A percentile compares a stretch with the other conserved stretches of the same genome.
phyloP scores from a whole-genome alignment of 805 yeast genomes.

The Saturnispora bothae region DNA sequence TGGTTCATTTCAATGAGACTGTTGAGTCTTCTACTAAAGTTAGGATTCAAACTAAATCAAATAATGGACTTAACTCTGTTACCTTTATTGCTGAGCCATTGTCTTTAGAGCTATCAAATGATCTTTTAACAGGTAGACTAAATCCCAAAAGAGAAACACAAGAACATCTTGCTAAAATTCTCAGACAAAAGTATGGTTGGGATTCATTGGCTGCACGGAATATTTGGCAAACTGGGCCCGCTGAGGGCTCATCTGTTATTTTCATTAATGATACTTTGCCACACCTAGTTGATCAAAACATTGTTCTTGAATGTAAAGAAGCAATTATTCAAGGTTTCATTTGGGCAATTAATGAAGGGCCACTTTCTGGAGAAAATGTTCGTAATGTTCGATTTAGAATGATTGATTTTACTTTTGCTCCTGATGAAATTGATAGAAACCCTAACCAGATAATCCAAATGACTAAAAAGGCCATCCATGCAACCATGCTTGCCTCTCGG shows the following conservation, averaged over 20 bases:
- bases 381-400: conserved; percentile 61
- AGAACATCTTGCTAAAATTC: conserved; percentile 39
- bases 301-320: conserved; percentile 36
- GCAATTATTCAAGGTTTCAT: conserved; percentile 67
- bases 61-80: conserved; percentile 43
- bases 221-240: conserved; percentile 68
- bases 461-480: conserved; percentile 72
- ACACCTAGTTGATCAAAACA: conserved; percentile 53
- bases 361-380: conserved; percentile 80
- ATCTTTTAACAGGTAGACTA: conserved; percentile 40
- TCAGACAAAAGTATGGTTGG: conserved; percentile 59
- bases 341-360: conserved; percentile 82
- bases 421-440: conserved; percentile 37
- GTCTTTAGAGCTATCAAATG: conserved; percentile 40
- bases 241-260: conserved; percentile 40
- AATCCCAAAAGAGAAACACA: conserved; percentile 23
- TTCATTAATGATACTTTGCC: conserved; percentile 62
- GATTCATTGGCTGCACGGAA: conserved; percentile 77
- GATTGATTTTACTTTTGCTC: conserved; percentile 46
- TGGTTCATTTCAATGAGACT: conserved; percentile 72
- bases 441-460: conserved; percentile 73
- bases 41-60: conserved; percentile 50
- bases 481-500: conserved; percentile 65
- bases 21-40: conserved; percentile 55
- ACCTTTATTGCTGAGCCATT: conserved; percentile 74